Evolutionary conservation across 169 alveolate genomes (phyloP), one percentile per base, ranked within the genome.

Genomic region (Cryptosporidium sp.): DNA sequence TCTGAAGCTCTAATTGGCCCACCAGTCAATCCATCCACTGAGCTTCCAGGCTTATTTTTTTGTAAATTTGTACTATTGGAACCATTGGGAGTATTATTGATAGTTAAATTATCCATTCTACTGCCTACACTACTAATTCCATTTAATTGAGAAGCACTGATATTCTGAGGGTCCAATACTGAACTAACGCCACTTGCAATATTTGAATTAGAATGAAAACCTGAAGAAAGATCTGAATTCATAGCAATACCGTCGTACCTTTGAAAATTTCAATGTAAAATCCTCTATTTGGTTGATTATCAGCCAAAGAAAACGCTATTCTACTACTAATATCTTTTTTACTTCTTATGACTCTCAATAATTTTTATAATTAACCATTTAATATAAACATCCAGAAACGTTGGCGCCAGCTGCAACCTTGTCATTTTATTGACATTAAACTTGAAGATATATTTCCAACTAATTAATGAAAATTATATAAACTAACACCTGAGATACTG

Each of bases 1-100:
- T 59, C 86, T 23, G 86, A 52, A 21, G 68, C 6, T 37, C 70
- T 73, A 9, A 73, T 29, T 18, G 86, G 86, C 7, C 86, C 86
- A 18, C 59, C 62, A 52, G 33, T 55, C 16, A n/a, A 35, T 29
- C 48, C 70, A 4, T 50, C 35, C 12, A 14, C 4, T 21, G n/a
- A 12, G 14, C 23, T 29, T 4, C 41, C 37, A 2, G 8, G 43
- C 0, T 14, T 26, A 37, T 14, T 59, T 18, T 50, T 59, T 37
- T 33, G 52, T n/a, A 33, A 12, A 33, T 10, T 18, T 18, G 31
- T 3, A 73, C 21, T 70, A 33, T 10, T 59, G 2, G 51, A 33
- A 10, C 3, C 16, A 33, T 1, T 37, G 10, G 55, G 45, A 16
- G 71, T 55, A 23, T 73, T 45, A 14, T 73, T 45, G 10, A 55